phyloP scores from a whole-genome alignment of 495 filamentous ascomycete genomes.

The Elasticomyces elasticus region DNA sequence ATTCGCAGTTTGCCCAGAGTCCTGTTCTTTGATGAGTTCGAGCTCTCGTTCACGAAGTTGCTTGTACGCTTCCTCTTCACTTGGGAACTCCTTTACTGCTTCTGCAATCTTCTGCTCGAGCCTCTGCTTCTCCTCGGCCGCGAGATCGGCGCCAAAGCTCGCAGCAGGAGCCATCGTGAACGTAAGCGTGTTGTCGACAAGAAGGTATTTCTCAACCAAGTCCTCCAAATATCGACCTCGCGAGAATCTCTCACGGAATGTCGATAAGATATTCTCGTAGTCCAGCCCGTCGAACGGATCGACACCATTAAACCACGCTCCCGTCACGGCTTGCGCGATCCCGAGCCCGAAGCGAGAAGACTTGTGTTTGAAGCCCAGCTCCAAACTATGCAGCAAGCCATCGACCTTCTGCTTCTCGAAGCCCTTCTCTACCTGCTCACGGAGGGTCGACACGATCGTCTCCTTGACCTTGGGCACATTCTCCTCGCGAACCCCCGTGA shows the following conservation, averaged over 20 bases:
- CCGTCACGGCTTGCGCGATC: slow-evolving; percentile 75
- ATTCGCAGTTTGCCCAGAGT: slow-evolving; percentile 69
- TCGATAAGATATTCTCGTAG: slow-evolving; percentile 76
- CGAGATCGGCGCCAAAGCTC: slow-evolving; percentile 61
- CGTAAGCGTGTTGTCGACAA: slow-evolving; percentile 75
- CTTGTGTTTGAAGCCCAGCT: slow-evolving; percentile 85
- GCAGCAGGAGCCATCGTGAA: slow-evolving; percentile 89
- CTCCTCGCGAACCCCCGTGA: slow-evolving; percentile 72
- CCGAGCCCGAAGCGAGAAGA: slow-evolving; percentile 88
- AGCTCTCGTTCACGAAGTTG: slow-evolving; percentile 64
- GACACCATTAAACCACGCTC: slow-evolving; percentile 87
- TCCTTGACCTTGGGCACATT: slow-evolving; percentile 68
- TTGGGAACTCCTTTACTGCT: slow-evolving; percentile 55
- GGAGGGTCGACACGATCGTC: slow-evolving; percentile 57
- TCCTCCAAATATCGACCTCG: slow-evolving; percentile 72
- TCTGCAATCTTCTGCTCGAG: slow-evolving; percentile 60
- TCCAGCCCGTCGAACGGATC: slow-evolving; percentile 83
- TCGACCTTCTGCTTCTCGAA: slow-evolving; percentile 86
- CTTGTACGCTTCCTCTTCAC: slow-evolving; percentile 56
- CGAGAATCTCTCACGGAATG: slow-evolving; percentile 63
- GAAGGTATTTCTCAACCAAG: slow-evolving; percentile 77
- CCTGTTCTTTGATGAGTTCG: slow-evolving; percentile 72
- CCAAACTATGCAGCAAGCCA: slow-evolving; percentile 85
- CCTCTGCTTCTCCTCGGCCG: slow-evolving; percentile 62
- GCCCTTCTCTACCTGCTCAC: slow-evolving; percentile 54